Conservation (phyloP, 192 early-diverging fungal species). For the Coemansia sp. region DNA sequence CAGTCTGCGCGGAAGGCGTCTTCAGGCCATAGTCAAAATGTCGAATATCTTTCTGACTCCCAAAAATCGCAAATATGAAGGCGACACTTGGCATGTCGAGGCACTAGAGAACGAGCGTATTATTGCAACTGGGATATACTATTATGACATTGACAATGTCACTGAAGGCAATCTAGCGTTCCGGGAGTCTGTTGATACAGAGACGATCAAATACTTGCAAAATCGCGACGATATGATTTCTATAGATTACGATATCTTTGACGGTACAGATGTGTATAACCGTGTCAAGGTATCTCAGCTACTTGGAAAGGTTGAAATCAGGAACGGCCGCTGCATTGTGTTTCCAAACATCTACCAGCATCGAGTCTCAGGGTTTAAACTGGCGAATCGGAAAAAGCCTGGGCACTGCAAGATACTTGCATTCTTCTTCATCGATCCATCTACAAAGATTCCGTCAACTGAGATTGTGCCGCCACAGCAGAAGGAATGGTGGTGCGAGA, state of each 20-base stretch:
- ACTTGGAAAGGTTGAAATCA: constrained; percentile 20
- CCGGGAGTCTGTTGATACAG: constrained; percentile 8
- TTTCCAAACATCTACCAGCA: constrained; percentile 33
- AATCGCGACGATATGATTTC: constrained; percentile 7
- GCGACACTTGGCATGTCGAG: constrained; percentile 18
- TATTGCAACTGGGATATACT: constrained; percentile 8
- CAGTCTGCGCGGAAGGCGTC: constrained; percentile 8
- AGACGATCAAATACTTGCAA: not conserved
- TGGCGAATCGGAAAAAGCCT: constrained; percentile 13
- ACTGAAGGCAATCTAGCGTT: constrained; percentile 6
- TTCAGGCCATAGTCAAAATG: constrained; percentile 24
- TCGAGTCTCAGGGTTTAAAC: constrained; percentile 4
- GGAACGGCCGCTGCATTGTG: constrained; percentile 38
- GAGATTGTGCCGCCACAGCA: constrained; percentile 8
- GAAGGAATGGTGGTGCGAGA: constrained; percentile 13
- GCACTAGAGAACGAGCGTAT: too few relatives aligned
- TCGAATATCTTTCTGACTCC: constrained; percentile 17
- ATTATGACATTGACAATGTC: constrained; percentile 21
- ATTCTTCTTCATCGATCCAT: constrained; percentile 30
- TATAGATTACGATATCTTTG: not conserved
- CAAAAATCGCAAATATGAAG: constrained; percentile 9
- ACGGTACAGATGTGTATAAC: not conserved
- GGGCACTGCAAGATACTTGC: constrained; percentile 23
- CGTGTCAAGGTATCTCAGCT: constrained; percentile 14
- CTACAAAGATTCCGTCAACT: constrained; percentile 12